Percentiles rank a stretch among this genome's conserved stretches.
These are phyloP conservation scores for Kappamyces sp. DNA, from an alignment of 192 early-diverging fungal genomes.

Conservation along the genomic window DNA sequence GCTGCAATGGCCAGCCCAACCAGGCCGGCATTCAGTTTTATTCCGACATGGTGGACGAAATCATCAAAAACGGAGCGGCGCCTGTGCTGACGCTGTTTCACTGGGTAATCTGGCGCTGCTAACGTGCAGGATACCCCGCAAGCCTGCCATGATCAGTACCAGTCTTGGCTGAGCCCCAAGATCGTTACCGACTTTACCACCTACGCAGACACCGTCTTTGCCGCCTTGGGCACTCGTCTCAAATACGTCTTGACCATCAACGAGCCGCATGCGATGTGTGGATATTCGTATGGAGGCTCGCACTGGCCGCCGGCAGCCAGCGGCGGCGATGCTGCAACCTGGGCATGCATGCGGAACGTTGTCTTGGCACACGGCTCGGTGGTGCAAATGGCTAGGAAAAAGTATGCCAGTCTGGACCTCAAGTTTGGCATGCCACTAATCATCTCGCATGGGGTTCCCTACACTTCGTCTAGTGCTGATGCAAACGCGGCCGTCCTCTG, in stretches of 20 bases:
- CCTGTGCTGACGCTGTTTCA: slow-evolving; percentile 30
- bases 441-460: background rate
- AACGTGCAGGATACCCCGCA: slow-evolving; percentile 20
- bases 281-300: slow-evolving; percentile 12
- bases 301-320: slow-evolving; percentile 10
- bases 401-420: slow-evolving; percentile 11
- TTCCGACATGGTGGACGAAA: slow-evolving; percentile 20
- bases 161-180: background rate
- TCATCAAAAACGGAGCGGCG: slow-evolving; percentile 18
- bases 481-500: background rate
- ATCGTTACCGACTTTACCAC: slow-evolving; percentile 29
- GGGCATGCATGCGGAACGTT: background rate
- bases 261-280: slow-evolving; percentile 30
- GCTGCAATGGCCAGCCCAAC: slow-evolving; percentile 27
- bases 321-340: background rate
- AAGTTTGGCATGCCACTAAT: slow-evolving; percentile 23
- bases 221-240: slow-evolving; percentile 18
- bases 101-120: slow-evolving; percentile 2
- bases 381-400: slow-evolving; percentile 20
- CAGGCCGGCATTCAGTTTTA: slow-evolving; percentile 26
- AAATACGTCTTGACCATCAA: slow-evolving; percentile 34
- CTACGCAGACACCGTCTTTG: slow-evolving; percentile 28
- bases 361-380: slow-evolving; percentile 20
- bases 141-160: slow-evolving; percentile 25
- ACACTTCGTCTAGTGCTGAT: background rate